Base-by-base conservation (phyloP, 805 yeast species). In the Ogataea saltuana region DNA sequence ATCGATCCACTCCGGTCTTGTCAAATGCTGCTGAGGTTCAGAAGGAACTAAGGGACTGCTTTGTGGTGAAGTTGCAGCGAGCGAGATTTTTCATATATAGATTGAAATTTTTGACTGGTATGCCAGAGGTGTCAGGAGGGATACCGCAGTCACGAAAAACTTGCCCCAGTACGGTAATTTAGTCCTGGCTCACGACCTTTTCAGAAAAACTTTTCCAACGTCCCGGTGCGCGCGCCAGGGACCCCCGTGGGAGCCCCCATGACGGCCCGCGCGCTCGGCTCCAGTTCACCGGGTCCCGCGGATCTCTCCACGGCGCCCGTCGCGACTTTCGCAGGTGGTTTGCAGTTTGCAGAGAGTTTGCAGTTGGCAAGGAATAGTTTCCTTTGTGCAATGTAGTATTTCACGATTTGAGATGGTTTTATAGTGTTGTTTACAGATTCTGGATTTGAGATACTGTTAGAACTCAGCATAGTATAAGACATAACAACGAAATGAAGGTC, bases 401-500 rank as follows among this genome's bases (percentile, higher is more conserved):
- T 28, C 19, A 19, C 21, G 20, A 32, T 12, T 32, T 32, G 35
- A 26, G 19, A 10, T 20, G 13, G 18, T 32, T 32, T 32, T 32
- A 16, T 12, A 26, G 35, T 22, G 26, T 22, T 19, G 12, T 20
- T 18, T 32, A 19, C 6, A 19, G 35, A 26, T 19, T 32, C 19
- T 20, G 26, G 17, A 5, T n/a, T n/a, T n/a, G 7, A 32, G n/a
- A 4, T 18, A 31, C 22, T 32, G 17, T 32, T 32, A 20, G 18
- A 32, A 32, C 26, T 32, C 35, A 32, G 35, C 35, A 32, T 32
- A 32, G 35, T 20, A n/a, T n/a, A n/a, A n/a, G n/a, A n/a, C n/a
- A n/a, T n/a, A n/a, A n/a, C n/a, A n/a, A 43, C 43, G 74, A 67
- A 78, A 93, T 93, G 99, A 93, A 93, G 96, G 88, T 93, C 78